Base-by-base conservation (phyloP, 169 alveolate species). In the Eimeria falciformis region DNA sequence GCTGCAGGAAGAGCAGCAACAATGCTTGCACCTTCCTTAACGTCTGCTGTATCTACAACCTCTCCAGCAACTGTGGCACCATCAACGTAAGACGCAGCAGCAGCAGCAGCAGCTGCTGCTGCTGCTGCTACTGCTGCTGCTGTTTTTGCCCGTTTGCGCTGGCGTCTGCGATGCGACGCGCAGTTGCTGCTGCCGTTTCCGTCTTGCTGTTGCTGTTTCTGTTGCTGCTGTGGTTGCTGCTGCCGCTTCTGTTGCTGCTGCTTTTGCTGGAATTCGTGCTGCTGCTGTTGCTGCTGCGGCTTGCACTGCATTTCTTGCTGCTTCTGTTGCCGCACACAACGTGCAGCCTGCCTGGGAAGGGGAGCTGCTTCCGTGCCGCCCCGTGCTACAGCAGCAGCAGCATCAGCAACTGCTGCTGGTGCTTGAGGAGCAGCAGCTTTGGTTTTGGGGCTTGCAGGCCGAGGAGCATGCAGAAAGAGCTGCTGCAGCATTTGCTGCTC, bases 401-500 rank as follows among this genome's bases (percentile, higher is more conserved):
- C 84, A 40, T 43, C 84, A 73, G 65, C 66, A 73, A 17, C 43
- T 45, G 23, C 5, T 73, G 62, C 65, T 45, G 69, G 27, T 21
- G 87, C 69, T 9, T 7, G 29, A n/a, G 40, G 46, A 17, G 84
- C 62, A 73, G 45, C 66, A 25, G 40, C 46, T 21, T 78, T 7
- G 50, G 17, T 5, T 33, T 29, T 78, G 2, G 50, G 69, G 12
- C 50, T 17, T 53, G 71, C 50, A 37, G 87, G 87, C 27, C 29
- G 87, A 46, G 87, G 87, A 21, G 50, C 69, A 37, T 78, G 45
- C 87, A 50, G 25, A 40, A 78, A 78, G 21, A 78, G 71, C 71
- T 78, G 87, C 87, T 50, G 87, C 47, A 78, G 50, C 87, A 78
- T 78, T 17, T 47, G 69, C 87, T 78, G 71, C 71, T 78, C 87